Evolutionary conservation across 768 basidiomycete species (phyloP).

Genomic region (Hericium alpestre): DNA sequence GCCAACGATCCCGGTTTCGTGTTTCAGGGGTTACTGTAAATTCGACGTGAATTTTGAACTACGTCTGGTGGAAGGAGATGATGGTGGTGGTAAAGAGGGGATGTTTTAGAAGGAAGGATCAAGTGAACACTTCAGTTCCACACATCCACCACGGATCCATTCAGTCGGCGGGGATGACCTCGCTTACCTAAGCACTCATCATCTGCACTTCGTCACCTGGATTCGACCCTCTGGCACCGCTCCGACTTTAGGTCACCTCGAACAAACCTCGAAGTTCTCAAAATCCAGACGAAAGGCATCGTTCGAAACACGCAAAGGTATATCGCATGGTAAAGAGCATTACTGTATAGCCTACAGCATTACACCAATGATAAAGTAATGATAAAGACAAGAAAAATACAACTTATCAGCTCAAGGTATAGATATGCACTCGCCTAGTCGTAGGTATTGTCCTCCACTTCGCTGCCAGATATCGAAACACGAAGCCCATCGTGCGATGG

Average conservation of each 20-base stretch:
- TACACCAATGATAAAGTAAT: background rate
- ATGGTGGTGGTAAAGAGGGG: background rate
- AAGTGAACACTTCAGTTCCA: too few relatives aligned
- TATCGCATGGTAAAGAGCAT: too few relatives aligned
- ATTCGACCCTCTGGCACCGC: too few relatives aligned
- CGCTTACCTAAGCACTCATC: too few relatives aligned
- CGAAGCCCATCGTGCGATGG: constrained; percentile 71
- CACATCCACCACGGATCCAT: too few relatives aligned
- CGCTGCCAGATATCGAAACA: constrained; percentile 33
- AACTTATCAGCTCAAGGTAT: background rate
- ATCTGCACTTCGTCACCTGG: too few relatives aligned
- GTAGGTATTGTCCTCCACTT: constrained; percentile 46
- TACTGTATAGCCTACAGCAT: too few relatives aligned
- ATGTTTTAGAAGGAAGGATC: background rate
- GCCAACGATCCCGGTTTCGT: constrained; percentile 27
- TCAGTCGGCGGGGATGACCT: too few relatives aligned
- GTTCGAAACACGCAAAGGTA: too few relatives aligned
- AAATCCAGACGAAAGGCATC: too few relatives aligned
- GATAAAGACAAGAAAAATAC: background rate
- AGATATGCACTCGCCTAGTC: constrained; percentile 5
- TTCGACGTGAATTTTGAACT: background rate
- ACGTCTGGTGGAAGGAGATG: background rate
- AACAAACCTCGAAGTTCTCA: too few relatives aligned
- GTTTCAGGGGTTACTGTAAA: background rate
- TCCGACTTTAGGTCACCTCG: too few relatives aligned